phyloP scores from a whole-genome alignment of 2,329 filamentous ascomycete species.

The Penicillium sp. region DNA sequence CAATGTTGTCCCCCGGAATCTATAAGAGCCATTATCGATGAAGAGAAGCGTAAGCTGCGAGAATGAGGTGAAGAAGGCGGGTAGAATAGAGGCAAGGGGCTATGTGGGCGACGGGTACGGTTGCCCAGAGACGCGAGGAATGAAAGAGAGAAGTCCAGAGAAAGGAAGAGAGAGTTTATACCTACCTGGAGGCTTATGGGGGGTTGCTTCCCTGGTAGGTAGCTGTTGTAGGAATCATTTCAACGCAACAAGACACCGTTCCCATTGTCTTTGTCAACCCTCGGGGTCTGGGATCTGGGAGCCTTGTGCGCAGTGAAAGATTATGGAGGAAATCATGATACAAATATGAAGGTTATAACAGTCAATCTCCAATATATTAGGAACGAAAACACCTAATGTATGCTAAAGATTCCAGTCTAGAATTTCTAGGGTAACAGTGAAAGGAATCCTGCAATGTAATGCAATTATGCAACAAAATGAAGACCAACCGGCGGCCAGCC shows the following conservation, averaged over 20 bases:
- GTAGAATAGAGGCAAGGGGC: background rate
- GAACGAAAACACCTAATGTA: background rate
- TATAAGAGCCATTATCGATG: background rate
- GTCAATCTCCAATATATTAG: background rate
- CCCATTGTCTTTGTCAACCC: background rate
- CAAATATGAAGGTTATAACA: background rate
- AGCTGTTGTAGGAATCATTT: background rate
- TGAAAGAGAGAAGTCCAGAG: background rate
- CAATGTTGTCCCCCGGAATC: background rate
- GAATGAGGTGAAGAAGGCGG: background rate
- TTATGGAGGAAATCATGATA: background rate
- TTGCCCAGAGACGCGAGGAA: background rate
- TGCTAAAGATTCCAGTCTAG: background rate
- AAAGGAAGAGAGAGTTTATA: background rate
- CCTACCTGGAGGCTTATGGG: background rate
- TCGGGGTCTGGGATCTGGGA: background rate
- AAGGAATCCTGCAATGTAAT: conserved; percentile 1
- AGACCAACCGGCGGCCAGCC: background rate
- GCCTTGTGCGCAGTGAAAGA: background rate
- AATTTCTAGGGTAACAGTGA: background rate
- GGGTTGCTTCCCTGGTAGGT: background rate
- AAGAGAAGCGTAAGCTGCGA: background rate
- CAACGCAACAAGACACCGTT: background rate
- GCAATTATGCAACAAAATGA: background rate
- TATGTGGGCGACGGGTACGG: too few relatives aligned